Conservation (phyloP, 352 stramenopile genomes). For the Phytophthora syringae region DNA sequence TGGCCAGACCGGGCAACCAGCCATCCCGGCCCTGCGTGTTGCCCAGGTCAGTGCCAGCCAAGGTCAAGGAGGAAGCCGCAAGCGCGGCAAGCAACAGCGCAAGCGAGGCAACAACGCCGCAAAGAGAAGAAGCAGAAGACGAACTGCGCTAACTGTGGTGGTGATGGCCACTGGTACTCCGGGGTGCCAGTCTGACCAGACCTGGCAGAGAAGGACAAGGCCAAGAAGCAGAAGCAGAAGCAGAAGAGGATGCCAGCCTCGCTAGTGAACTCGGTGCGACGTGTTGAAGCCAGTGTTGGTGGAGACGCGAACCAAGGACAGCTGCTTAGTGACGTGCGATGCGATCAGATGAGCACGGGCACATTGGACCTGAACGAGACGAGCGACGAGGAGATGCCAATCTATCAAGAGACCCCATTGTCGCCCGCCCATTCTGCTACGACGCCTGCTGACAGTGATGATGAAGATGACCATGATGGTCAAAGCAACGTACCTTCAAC, state of each 20-base stretch:
- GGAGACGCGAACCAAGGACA: not conserved
- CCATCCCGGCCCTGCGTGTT: not conserved
- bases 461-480: not conserved
- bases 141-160: not conserved
- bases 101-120: not conserved
- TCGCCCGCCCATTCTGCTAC: not conserved
- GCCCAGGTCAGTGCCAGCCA: not conserved
- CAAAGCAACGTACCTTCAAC: not conserved
- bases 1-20: too few species aligned
- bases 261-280: not conserved
- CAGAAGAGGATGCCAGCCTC: not conserved
- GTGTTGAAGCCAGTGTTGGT: not conserved
- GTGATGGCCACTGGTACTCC: not conserved
- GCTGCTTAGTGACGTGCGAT: not conserved
- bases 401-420: too few species aligned
- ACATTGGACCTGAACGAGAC: too few species aligned
- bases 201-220: not conserved
- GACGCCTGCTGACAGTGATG: not conserved
- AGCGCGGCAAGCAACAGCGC: not conserved
- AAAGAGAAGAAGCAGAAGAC: not conserved
- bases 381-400: too few species aligned
- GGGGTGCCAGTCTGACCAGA: not conserved
- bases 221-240: too few species aligned
- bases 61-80: not conserved
- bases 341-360: too few species aligned